Evolutionary conservation across 73 alveolate species (phyloP), one percentile per base, ranked within the genome.

Genomic region (Tetrahymena borealis): DNA sequence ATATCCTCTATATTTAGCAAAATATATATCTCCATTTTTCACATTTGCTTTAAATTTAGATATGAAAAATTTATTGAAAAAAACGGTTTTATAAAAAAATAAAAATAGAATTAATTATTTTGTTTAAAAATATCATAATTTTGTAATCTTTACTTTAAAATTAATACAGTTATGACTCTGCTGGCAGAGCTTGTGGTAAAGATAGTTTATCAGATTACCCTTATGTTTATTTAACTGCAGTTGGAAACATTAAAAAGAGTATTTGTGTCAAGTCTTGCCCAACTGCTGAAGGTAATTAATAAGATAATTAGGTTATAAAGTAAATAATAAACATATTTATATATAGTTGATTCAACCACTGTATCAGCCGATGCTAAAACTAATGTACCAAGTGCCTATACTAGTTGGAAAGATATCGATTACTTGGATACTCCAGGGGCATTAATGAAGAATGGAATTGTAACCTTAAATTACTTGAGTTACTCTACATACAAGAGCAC

Each of bases 121-220:
- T n/a, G n/a, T n/a, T n/a, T 39, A 39, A 39, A 39, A 39, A 39
- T 39, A 39, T 39, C 12, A 39, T 9, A 9, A 12, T 9, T 39
- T 39, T 39, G 16, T 39, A 39, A 39, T 7, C 7, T 39, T 60
- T 20, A 60, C 28, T 15, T 20, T 60, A 7, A 78, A 93, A 91
- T 20, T 93, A 91, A 93, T 92, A 78, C 91, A 78, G 96, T 36
- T 95, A 95, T 85, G 97, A 95, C 91, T 96, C 94, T 90, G 94
- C 90, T 93, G 97, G 97, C 8, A 93, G 91, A 9, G 96, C 94
- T 9, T 95, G 97, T 43, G 97, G 97, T 13, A 37, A 35, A 32
- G 95, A 91, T 79, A 91, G 92, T 38, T 90, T 78, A 78, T 39
- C 91, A 91, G 94, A 95, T 35, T 91, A 93, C 91, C 91, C 90